Percentiles rank a stretch among this genome's conserved stretches.
phyloP scores from a whole-genome alignment of 2,329 filamentous ascomycete genomes.

The Diaporthe vexans region DNA sequence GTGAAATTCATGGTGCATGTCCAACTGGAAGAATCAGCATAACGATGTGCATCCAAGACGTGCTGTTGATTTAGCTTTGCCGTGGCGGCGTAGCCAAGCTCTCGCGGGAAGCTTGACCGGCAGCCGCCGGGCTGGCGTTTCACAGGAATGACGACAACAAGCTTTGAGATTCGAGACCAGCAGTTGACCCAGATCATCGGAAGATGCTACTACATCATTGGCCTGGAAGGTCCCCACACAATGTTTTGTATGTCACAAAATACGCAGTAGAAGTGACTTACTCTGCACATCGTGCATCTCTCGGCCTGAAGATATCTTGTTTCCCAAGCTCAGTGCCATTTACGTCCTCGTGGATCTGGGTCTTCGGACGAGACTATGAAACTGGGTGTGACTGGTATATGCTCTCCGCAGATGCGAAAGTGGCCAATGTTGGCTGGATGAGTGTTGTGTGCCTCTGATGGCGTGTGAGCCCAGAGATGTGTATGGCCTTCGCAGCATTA shows the following conservation, averaged over 20 bases:
- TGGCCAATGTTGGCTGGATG: background rate
- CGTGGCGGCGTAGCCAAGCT: slow-evolving; percentile 5
- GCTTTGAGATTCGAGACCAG: background rate
- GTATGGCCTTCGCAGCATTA: too few species aligned
- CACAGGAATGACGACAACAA: slow-evolving; percentile 4
- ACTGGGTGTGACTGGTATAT: background rate
- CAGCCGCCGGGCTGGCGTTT: background rate
- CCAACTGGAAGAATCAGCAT: background rate
- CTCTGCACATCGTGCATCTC: background rate
- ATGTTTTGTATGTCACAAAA: background rate
- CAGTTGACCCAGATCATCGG: background rate
- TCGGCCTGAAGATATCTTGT: background rate
- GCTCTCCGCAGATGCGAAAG: background rate
- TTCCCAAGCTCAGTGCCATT: background rate
- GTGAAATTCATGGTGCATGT: background rate
- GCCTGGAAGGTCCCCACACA: background rate
- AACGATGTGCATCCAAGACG: background rate
- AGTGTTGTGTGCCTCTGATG: background rate
- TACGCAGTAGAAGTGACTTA: background rate
- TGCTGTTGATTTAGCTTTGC: background rate
- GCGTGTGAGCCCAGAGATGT: too few species aligned
- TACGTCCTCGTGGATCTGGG: background rate
- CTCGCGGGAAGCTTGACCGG: slow-evolving; percentile 2
- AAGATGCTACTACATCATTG: background rate
- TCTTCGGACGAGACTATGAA: background rate